phyloP scores from a whole-genome alignment of 805 yeast species.

The Komagataella ulmi region DNA sequence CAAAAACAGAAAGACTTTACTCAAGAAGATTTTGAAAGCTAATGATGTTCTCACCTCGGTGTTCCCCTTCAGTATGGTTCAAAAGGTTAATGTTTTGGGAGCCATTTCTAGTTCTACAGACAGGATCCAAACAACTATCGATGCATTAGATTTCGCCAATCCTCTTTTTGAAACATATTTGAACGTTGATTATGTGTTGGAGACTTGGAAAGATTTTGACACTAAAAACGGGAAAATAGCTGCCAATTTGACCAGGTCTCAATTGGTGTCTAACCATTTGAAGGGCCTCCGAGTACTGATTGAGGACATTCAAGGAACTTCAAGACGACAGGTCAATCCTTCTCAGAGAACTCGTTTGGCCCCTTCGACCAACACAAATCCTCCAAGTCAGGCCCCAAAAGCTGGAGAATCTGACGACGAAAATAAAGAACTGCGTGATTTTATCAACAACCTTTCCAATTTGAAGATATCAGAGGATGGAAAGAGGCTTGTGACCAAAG shows the following conservation, averaged over 20 bases:
- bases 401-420: conserved; percentile 30
- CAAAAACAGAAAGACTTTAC: background rate
- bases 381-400: conserved; percentile 5
- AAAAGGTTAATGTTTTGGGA: conserved; percentile 9
- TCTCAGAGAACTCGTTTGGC: conserved; percentile 1
- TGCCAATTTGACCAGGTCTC: conserved; percentile 12
- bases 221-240: conserved; percentile 7
- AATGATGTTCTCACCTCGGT: conserved; percentile 15
- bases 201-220: conserved; percentile 17
- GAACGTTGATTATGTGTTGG: conserved; percentile 11
- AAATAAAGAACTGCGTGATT: conserved; percentile 13
- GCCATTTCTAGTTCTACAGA: conserved; percentile 2
- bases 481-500: conserved; percentile 25
- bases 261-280: conserved; percentile 15
- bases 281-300: conserved; percentile 13
- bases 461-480: conserved; percentile 27
- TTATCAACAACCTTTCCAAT: conserved; percentile 16
- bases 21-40: conserved; percentile 5
- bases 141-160: conserved; percentile 11
- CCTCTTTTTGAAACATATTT: conserved; percentile 12
- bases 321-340: background rate
- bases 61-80: conserved; percentile 16
- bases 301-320: conserved; percentile 8
- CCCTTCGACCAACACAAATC: conserved; percentile 1
- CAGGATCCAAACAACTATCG: conserved; percentile 5